Base-by-base conservation (phyloP, 495 filamentous ascomycete genomes). In the Mycothermus thermophilus region DNA sequence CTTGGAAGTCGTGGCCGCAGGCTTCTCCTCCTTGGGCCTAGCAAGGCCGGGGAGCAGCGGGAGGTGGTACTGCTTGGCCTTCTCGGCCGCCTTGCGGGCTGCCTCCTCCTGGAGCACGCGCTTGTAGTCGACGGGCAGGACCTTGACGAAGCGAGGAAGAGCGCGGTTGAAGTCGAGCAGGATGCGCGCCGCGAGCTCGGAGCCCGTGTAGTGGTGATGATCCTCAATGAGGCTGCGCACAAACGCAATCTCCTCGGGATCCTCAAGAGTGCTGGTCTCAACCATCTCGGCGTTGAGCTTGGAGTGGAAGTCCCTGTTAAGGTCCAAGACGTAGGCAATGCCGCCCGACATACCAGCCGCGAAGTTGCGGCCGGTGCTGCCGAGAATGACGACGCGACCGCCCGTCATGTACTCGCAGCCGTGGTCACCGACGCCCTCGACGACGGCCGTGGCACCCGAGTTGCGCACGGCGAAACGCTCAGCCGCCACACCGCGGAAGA, bases 401-500 rank as follows among this genome's bases (percentile, higher is more conserved):
- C 90, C 90, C 40, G 90, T 97, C 90, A 99, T 99, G 72, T 99
- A 99, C 66, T 99, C 90, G 54, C 88, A 96, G 30, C 88, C 85
- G 54, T 99, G 90, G 56, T 99, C 90, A 67, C 90, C 90, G 35
- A 93, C 76, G 60, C 92, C 90, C 63, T 99, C 90, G 44, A 96
- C 88, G 43, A 99, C 83, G 20, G 92, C 90, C 19, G 80, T 96
- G 27, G 83, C 90, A 55, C 90, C 90, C 1, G 92, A 96, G 67
- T 99, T 99, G 44, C 90, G 84, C 34, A 99, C 90, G 30, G 87
- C 88, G 49, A 99, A 99, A 45, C 90, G 84, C 68, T 99, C 90
- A 20, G 90, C 90, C 47, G 90, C 90, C 18, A 95, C 70, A 66
- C 90, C 90, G 42, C 92, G 84, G 83, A 99, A 96, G 79, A 85